phyloP scores from a whole-genome alignment of 139 green algal species.

The Gonium pectorale region DNA sequence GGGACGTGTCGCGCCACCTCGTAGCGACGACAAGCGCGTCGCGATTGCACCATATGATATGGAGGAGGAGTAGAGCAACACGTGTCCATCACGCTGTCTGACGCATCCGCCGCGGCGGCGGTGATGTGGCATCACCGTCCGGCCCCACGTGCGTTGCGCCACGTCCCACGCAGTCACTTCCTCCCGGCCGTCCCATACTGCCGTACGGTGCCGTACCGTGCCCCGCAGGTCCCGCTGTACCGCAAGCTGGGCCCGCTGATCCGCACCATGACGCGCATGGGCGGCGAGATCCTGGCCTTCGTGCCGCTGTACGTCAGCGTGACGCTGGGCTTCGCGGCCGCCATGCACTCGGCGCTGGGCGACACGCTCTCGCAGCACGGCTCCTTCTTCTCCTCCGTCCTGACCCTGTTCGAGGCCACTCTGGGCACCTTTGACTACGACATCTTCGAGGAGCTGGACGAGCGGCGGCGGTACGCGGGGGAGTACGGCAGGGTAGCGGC shows the following conservation, averaged over 20 bases:
- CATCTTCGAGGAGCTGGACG: background rate
- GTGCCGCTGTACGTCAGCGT: slow-evolving; percentile 26
- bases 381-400: background rate
- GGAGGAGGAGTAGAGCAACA: too few relatives aligned
- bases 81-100: too few relatives aligned
- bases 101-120: too few relatives aligned
- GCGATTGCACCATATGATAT: too few relatives aligned
- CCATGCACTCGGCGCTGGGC: background rate
- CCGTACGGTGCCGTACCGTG: background rate
- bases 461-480: background rate
- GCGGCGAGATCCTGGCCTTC: slow-evolving; percentile 41
- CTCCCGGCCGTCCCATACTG: too few relatives aligned
- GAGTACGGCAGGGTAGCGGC: too few relatives aligned
- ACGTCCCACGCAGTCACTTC: background rate
- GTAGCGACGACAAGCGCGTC: too few relatives aligned
- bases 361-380: background rate
- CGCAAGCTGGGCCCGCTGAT: slow-evolving; percentile 30
- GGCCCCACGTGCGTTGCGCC: too few relatives aligned
- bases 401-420: slow-evolving; percentile 11
- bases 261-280: slow-evolving; percentile 38
- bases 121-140: too few relatives aligned
- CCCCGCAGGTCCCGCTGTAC: slow-evolving; percentile 17
- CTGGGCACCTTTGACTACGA: slow-evolving; percentile 5
- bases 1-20: too few relatives aligned
- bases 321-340: slow-evolving; percentile 7